Percentiles rank a stretch among this genome's conserved stretches.
Evolutionary conservation across 73 alveolate species (phyloP).

Genomic region (Symbiodinium natans): DNA sequence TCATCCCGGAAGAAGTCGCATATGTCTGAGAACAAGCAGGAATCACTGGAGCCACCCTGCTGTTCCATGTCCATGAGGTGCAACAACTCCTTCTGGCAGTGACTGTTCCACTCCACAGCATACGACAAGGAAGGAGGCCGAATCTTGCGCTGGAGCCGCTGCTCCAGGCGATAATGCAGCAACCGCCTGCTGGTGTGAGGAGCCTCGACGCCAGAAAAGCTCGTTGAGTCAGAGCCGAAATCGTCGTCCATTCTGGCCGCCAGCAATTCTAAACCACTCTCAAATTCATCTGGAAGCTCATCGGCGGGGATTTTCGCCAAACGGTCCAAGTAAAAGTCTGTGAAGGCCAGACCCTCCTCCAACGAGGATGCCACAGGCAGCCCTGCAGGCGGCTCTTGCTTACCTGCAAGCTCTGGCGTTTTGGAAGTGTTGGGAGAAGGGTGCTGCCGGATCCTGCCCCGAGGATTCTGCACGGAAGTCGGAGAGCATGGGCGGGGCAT

Average conservation of each 20-base stretch:
- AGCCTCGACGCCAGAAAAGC: conserved; percentile 15
- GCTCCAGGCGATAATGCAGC: neutral
- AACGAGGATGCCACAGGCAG: neutral
- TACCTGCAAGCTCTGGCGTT: too few species aligned
- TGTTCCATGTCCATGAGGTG: neutral
- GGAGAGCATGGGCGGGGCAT: neutral
- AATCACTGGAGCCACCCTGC: neutral
- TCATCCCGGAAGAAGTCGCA: conserved; percentile 34
- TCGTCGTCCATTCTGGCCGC: neutral
- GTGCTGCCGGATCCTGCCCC: neutral
- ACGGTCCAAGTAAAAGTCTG: neutral
- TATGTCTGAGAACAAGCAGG: conserved; percentile 43
- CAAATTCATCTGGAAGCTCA: neutral
- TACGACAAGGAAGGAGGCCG: neutral
- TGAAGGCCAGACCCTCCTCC: neutral
- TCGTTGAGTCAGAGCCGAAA: neutral
- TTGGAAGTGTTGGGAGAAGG: too few species aligned
- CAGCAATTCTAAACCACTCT: neutral
- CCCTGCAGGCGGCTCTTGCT: neutral
- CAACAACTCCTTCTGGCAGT: conserved; percentile 10
- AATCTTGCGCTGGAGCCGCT: neutral
- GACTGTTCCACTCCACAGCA: neutral
- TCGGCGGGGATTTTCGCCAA: neutral
- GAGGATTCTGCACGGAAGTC: neutral
- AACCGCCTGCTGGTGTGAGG: neutral